These are phyloP conservation scores for Salvia rosmarinus DNA, from an alignment of 257 asterid genomes.

Conservation along the genomic window DNA sequence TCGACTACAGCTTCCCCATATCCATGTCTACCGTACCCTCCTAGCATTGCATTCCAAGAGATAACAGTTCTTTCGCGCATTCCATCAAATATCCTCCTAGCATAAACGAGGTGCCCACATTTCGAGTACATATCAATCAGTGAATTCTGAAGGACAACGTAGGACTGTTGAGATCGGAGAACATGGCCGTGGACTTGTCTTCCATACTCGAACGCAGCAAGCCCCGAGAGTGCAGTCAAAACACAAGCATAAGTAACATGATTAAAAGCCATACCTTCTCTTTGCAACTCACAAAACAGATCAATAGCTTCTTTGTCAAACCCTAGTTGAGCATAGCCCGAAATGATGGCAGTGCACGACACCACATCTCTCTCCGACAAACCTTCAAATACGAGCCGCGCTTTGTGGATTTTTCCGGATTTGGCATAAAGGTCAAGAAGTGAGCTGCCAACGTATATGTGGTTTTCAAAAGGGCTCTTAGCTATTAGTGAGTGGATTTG, in stretches of 20 bases:
- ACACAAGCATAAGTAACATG: constrained; percentile 74
- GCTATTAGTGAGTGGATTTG: constrained; percentile 69
- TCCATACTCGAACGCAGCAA: constrained; percentile 80
- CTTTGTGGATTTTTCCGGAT: constrained; percentile 72
- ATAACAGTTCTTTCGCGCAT: constrained; percentile 64
- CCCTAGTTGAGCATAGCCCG: constrained; percentile 83
- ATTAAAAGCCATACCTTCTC: constrained; percentile 62
- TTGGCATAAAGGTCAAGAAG: constrained; percentile 90
- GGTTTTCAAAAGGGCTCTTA: constrained; percentile 62
- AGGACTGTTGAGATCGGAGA: constrained; percentile 57
- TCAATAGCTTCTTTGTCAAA: constrained; percentile 70
- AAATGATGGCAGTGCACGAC: constrained; percentile 81
- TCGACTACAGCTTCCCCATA: constrained; percentile 62
- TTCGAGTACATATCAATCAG: constrained; percentile 89
- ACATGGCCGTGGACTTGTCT: constrained; percentile 75
- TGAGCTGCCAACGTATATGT: constrained; percentile 79
- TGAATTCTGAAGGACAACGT: constrained; percentile 67
- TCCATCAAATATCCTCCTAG: constrained; percentile 67
- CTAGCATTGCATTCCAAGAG: constrained; percentile 86
- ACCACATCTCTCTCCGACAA: constrained; percentile 73
- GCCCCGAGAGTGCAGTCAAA: constrained; percentile 77
- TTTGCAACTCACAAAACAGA: constrained; percentile 55
- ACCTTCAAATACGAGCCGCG: constrained; percentile 60
- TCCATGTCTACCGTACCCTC: constrained; percentile 82
- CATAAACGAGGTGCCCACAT: constrained; percentile 76